Base-by-base conservation (phyloP, 139 green algal genomes). In the Helicosporidium sp. region DNA sequence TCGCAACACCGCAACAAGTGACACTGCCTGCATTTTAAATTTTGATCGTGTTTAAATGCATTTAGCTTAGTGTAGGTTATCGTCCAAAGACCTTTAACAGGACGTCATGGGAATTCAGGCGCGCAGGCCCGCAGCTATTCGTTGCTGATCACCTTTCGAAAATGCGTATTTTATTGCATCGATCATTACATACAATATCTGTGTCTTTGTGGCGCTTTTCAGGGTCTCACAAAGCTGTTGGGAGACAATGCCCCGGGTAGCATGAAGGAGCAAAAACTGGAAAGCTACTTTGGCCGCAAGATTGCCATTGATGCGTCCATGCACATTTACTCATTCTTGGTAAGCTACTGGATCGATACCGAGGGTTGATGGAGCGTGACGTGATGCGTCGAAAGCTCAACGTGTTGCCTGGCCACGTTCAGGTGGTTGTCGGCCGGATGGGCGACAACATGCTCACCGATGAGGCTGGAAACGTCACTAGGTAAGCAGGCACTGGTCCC, bases 291-390 rank as follows among this genome's bases (percentile, higher is more conserved):
- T 60, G 90, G 87, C 3, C 60, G 90, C 5, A 92, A 88, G 51
- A 81, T 99, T 46, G 90, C 87, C 5, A 75, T 99, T 18, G 89
- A 99, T 56, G 90, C 90, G 6, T 90, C 73, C 35, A 95, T 95
- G 86, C 83, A 94, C 67, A 96, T 99, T 28, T 99, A 99, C 57
- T 81, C 94, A 51, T 96, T 93, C 62, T 68, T 99, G 74, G 82
- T 90, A n/a, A n/a, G n/a, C n/a, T n/a, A n/a, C n/a, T n/a, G n/a
- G 13, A 20, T 52, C 6, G 13, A 4, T 16, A 35, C 1, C 24
- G 31, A 37, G 31, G 31, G 31, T 37, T 37, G 31, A 13, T 37
- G 31, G 20, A 27, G 17, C 19, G 44, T 26, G 12, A 36, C 17
- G 8, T 50, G 44, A 33, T 40, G 22, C 19, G 26, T 35, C 13